A percentile compares a stretch with the other conserved stretches of the same genome.
Conservation (phyloP, 208 protist species). For the Trypanosoma boissoni region DNA sequence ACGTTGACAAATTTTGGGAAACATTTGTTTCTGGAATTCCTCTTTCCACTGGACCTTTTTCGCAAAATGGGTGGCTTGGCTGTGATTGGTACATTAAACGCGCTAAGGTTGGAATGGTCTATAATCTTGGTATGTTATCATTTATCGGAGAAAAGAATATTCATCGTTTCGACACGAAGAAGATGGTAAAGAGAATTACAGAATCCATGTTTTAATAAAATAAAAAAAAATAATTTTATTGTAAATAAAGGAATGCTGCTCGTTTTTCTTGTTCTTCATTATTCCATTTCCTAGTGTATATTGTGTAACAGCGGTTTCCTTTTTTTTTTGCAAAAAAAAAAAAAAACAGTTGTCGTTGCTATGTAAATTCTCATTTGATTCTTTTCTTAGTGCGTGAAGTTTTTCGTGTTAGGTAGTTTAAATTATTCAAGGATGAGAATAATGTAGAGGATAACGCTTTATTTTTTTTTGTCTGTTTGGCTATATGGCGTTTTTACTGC, state of each 20-base stretch:
- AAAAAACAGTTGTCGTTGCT: not conserved
- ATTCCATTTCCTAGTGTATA: not conserved
- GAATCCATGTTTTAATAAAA: constrained; percentile 18
- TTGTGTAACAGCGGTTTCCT: not conserved
- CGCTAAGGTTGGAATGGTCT: constrained; percentile 42
- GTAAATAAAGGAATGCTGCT: not conserved
- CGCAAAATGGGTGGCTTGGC: constrained; percentile 30
- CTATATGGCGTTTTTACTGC: constrained; percentile 40
- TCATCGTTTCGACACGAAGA: constrained; percentile 39
- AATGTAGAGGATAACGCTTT: constrained; percentile 38
- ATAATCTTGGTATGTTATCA: constrained; percentile 53
- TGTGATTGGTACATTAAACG: constrained; percentile 52
- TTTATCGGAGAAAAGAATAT: constrained; percentile 61
- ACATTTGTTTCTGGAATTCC: constrained; percentile 57
- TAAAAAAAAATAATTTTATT: constrained; percentile 5
- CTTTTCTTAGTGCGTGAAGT: not conserved
- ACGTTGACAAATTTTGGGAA: constrained; percentile 36
- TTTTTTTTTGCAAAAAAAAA: constrained; percentile 3
- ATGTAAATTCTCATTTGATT: constrained; percentile 36
- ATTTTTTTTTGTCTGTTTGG: constrained; percentile 34
- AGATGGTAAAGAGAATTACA: constrained; percentile 23
- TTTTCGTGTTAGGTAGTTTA: not conserved
- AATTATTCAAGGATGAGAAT: not conserved
- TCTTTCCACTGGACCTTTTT: constrained; percentile 62
- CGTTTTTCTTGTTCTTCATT: not conserved